Evolutionary conservation across 306 rosid species (phyloP), one percentile per base, ranked within the genome.

Genomic region (Fagus crenata): DNA sequence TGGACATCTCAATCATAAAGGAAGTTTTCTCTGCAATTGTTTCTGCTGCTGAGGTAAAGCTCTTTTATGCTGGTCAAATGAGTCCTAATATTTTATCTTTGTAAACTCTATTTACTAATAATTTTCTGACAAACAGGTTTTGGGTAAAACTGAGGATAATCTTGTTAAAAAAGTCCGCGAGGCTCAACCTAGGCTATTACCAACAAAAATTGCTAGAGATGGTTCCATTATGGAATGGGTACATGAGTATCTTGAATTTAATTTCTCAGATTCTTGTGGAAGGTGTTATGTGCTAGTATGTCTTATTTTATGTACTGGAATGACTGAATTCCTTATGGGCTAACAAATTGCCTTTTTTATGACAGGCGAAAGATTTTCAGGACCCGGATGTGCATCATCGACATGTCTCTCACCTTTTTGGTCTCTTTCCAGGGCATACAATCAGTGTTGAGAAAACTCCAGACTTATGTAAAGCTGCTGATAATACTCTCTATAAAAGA

Each of bases 171-270:
- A 85, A 77, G 97, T 88, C 53, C 81, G 42, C 0, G 80, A 58
- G 72, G 86, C 93, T 84, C 96, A 83, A 87, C 64, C 92, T 54
- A 86, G 83, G 86, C 93, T 92, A 64, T 82, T 86, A 79, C 96
- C 96, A 0, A 83, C 87, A 5, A 95, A 84, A 84, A 82, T 90
- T 81, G 87, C 96, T 78, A 81, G 86, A 84, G 98, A 95, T 84
- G 98, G 98, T 81, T 84, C 93, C 76, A 79, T 95, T 71, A 88
- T 92, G 96, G 97, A 95, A 91, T 95, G 97, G 97, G 98, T 92
- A 87, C 60, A 90, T 37, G 59, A 64, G 69, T 73, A 72, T 78
- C 73, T 69, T 67, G 49, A 49, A 13, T 75, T 56, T 36, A 4
- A 18, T 37, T 32, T 39, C 39, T 60, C 43, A 67, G 49, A 69